Conservation (phyloP, 2,329 filamentous ascomycete genomes). For the Periglandula ipomoeae region DNA sequence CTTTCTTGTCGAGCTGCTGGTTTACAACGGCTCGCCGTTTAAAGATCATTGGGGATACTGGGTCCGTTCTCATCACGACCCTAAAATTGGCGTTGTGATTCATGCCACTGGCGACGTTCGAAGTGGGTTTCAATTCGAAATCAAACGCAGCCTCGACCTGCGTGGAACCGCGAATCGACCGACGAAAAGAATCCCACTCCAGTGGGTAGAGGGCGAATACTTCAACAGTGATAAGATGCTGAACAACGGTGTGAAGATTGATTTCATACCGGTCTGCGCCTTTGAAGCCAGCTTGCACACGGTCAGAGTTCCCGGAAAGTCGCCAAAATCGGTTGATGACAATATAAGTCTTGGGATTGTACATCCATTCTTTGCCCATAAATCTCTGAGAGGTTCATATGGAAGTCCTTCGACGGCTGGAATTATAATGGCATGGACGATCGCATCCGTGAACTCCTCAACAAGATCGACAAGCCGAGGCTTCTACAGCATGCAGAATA, state of each 20-base stretch:
- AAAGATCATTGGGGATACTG: slow-evolving; percentile 28
- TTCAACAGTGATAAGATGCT: slow-evolving; percentile 19
- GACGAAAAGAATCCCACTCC: slow-evolving; percentile 17
- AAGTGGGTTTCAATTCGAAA: slow-evolving; percentile 21
- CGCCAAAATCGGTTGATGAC: slow-evolving; percentile 7
- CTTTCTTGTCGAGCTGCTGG: slow-evolving; percentile 20
- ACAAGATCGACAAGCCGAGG: slow-evolving; percentile 10
- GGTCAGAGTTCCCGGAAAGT: slow-evolving; percentile 11
- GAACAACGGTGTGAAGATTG: slow-evolving; percentile 14
- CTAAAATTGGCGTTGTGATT: slow-evolving; percentile 18
- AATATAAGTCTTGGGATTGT: slow-evolving; percentile 2
- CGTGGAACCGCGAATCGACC: slow-evolving; percentile 8
- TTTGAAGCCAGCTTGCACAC: slow-evolving; percentile 18
- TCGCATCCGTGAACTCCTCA: slow-evolving; percentile 8
- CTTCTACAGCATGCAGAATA: slow-evolving; percentile 15
- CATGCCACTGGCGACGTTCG: slow-evolving; percentile 23
- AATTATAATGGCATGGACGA: slow-evolving; percentile 17
- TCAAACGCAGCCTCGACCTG: slow-evolving; percentile 20
- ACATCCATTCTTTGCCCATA: no score
- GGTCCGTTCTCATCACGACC: slow-evolving; percentile 11
- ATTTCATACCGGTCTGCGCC: slow-evolving; percentile 14
- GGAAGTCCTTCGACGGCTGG: slow-evolving; percentile 13
- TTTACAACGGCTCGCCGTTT: slow-evolving; percentile 23
- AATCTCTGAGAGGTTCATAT: no score
- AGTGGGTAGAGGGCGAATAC: slow-evolving; percentile 18